Evolutionary conservation across 2,329 filamentous ascomycete species (phyloP).

Genomic region (Aspergillus latus): DNA sequence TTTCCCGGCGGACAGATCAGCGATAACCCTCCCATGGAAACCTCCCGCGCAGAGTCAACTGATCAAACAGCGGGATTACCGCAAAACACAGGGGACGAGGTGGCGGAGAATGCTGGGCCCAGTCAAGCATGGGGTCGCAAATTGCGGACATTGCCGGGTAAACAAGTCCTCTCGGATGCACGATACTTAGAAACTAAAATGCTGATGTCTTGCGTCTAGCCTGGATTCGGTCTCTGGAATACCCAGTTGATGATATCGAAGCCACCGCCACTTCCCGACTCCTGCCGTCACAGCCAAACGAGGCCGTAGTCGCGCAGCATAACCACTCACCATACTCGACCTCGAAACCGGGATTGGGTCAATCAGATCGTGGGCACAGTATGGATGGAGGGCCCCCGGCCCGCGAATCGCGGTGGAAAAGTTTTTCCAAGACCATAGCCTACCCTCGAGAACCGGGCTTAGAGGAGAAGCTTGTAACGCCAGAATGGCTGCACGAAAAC

Average conservation of each 20-base stretch:
- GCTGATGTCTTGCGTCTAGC: slow-evolving; percentile 2
- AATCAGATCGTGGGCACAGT: slow-evolving; percentile 10
- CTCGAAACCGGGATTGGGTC: slow-evolving; percentile 23
- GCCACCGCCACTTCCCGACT: slow-evolving; percentile 34
- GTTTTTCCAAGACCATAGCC: slow-evolving; percentile 44
- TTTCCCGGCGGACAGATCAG: slow-evolving; percentile 18
- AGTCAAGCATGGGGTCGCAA: slow-evolving; percentile 15
- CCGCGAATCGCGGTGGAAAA: slow-evolving; percentile 49
- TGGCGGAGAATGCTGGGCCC: slow-evolving; percentile 16
- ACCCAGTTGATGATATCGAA: slow-evolving; percentile 38
- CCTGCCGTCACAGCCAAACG: slow-evolving; percentile 39
- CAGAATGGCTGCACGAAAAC: slow-evolving; percentile 49
- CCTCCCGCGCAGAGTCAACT: slow-evolving; percentile 21
- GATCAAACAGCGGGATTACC: slow-evolving; percentile 22
- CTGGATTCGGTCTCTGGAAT: slow-evolving; percentile 46
- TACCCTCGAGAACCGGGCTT: slow-evolving; percentile 40
- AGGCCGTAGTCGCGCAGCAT: slow-evolving; percentile 48
- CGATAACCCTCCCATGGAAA: slow-evolving; percentile 23
- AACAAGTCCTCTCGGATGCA: not conserved
- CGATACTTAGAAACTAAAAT: not conserved
- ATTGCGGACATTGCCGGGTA: slow-evolving; percentile 42
- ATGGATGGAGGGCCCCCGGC: slow-evolving; percentile 10
- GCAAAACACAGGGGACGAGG: slow-evolving; percentile 21
- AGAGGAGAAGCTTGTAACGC: slow-evolving; percentile 43
- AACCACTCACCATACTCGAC: slow-evolving; percentile 42